Percentiles rank a stretch among this genome's conserved stretches.
Conservation (phyloP, 371 early-diverging fungal genomes). For the Nematocida ironsii region DNA sequence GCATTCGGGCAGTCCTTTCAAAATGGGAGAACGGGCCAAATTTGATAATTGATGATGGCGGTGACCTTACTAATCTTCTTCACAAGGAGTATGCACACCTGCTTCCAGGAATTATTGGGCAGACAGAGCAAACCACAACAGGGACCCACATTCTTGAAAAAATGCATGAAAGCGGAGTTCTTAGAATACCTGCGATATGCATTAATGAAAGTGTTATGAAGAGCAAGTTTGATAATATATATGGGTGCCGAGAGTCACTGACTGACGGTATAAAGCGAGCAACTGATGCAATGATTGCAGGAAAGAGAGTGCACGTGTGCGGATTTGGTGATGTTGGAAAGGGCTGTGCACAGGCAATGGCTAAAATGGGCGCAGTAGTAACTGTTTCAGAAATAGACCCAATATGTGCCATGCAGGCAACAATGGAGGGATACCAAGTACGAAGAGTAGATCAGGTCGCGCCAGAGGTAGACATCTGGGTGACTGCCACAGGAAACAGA, state of each 20-base stretch:
- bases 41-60: conserved; percentile 97
- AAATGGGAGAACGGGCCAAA: conserved; percentile 89
- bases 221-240: conserved; percentile 97
- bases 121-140: conserved; percentile 97
- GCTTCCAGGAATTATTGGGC: conserved; percentile 77
- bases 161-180: conserved; percentile 79
- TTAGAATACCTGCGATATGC: conserved; percentile 95
- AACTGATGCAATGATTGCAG: conserved; percentile 98
- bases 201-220: conserved; percentile 98
- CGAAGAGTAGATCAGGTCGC: conserved; percentile 93
- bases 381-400: conserved; percentile 93
- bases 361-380: conserved; percentile 95
- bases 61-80: conserved; percentile 88
- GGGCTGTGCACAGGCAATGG: conserved; percentile 93
- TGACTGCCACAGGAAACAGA: conserved; percentile 96
- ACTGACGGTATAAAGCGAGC: conserved; percentile 98
- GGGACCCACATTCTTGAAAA: conserved; percentile 95
- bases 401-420: conserved; percentile 95
- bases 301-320: conserved; percentile 92
- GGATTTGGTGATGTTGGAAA: conserved; percentile 99
- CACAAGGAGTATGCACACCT: conserved; percentile 87
- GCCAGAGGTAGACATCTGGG: conserved; percentile 84
- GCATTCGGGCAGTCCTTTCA: conserved; percentile 85
- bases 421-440: conserved; percentile 94
- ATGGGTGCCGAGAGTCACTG: conserved; percentile 96